These are phyloP conservation scores for Fusarium staphyleae DNA, from an alignment of 2,329 filamentous ascomycete genomes.

Conservation along the genomic window DNA sequence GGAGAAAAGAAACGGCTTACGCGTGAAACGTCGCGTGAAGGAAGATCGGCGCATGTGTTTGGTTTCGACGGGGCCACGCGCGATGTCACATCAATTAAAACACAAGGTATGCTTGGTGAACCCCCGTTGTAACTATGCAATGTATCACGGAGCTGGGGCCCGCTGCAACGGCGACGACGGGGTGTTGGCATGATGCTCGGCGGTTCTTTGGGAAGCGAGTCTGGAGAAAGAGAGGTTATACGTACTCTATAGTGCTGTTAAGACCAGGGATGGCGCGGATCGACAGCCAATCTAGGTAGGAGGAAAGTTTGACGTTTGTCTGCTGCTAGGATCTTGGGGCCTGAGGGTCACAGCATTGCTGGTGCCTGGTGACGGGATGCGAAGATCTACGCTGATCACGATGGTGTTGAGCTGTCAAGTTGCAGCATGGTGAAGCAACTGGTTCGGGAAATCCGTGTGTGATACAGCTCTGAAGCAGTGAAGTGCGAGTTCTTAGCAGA, in stretches of 20 bases:
- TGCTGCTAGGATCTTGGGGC: slow-evolving; percentile 9
- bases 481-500: not conserved
- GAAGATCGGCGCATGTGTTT: slow-evolving; percentile 29
- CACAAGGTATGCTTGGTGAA: slow-evolving; percentile 18
- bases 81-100: slow-evolving; percentile 38
- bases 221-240: not conserved
- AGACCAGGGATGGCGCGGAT: slow-evolving; percentile 26
- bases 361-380: slow-evolving; percentile 16
- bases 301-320: slow-evolving; percentile 27
- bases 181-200: slow-evolving; percentile 23
- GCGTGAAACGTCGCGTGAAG: slow-evolving; percentile 31
- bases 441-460: slow-evolving; percentile 15
- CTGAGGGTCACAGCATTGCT: slow-evolving; percentile 6
- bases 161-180: slow-evolving; percentile 5
- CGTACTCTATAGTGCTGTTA: slow-evolving; percentile 8
- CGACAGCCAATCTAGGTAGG: slow-evolving; percentile 24
- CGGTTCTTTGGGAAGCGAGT: slow-evolving; percentile 23
- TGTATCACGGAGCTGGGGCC: slow-evolving; percentile 25
- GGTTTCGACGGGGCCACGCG: slow-evolving; percentile 28
- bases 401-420: slow-evolving; percentile 3
- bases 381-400: slow-evolving; percentile 28
- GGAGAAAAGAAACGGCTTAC: not conserved
- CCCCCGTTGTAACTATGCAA: slow-evolving; percentile 31
- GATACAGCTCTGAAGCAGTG: slow-evolving; percentile 4
- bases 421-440: slow-evolving; percentile 8